These are phyloP conservation scores for Solanum sitiens DNA, from an alignment of 257 asterid species.

Conservation along the genomic window DNA sequence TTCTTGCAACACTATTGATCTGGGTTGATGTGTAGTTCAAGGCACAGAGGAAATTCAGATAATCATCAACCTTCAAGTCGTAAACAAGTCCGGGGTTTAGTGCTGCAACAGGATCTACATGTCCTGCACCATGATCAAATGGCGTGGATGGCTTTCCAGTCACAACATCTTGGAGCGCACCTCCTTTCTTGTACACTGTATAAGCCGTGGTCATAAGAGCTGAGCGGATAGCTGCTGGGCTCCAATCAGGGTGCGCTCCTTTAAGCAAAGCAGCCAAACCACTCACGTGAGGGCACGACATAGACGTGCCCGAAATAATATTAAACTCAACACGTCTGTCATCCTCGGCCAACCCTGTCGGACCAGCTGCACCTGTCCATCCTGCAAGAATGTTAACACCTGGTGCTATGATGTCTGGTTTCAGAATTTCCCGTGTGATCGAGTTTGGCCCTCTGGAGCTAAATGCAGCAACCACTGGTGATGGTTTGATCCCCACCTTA, in stretches of 20 bases:
- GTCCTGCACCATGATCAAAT: conserved; percentile 51
- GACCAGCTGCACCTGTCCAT: conserved; percentile 42
- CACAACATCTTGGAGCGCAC: conserved; percentile 36
- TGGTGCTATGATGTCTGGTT: conserved; percentile 65
- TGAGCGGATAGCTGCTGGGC: conserved; percentile 56
- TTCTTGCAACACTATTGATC: neutral
- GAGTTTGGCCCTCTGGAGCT: conserved; percentile 55
- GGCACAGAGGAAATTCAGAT: conserved; percentile 47
- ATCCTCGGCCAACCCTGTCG: conserved; percentile 40
- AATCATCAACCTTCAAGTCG: conserved; percentile 35
- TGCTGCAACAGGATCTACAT: conserved; percentile 49
- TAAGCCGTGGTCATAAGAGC: conserved; percentile 64
- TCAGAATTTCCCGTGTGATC: conserved; percentile 47
- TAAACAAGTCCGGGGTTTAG: conserved; percentile 50
- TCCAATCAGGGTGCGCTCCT: conserved; percentile 57
- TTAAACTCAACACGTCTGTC: conserved; percentile 32
- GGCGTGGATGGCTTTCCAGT: conserved; percentile 36
- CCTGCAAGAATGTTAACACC: conserved; percentile 49
- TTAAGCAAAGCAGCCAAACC: conserved; percentile 47
- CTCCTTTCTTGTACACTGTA: conserved; percentile 30
- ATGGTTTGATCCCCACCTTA: conserved; percentile 51
- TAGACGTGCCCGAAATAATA: conserved; percentile 55
- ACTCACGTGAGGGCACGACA: conserved; percentile 60
- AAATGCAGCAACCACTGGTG: conserved; percentile 63
- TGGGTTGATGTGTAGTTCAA: conserved; percentile 12